These are phyloP conservation scores for Apophysomyces ossiformis DNA, from an alignment of 371 early-diverging fungal genomes.

Conservation along the genomic window DNA sequence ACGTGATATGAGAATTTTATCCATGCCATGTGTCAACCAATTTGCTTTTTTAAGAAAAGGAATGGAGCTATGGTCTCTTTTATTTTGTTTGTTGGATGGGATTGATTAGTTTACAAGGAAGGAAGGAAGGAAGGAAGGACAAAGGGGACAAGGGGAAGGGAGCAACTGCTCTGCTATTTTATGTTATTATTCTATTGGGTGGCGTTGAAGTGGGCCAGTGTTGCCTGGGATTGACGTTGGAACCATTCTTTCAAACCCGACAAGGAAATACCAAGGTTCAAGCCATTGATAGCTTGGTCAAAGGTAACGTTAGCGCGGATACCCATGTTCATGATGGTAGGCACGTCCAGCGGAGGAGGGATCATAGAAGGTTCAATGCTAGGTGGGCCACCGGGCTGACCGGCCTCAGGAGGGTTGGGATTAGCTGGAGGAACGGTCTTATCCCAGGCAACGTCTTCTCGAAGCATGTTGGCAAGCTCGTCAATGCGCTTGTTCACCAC, in stretches of 20 bases:
- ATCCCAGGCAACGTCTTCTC: conserved; percentile 49
- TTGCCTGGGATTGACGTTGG: conserved; percentile 5
- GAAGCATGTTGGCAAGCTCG: conserved; percentile 28
- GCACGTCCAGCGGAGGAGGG: conserved; percentile 5
- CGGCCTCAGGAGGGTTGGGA: conserved; percentile 5
- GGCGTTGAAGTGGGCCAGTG: conserved; percentile 4
- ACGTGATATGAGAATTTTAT: no score
- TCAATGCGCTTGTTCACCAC: conserved; percentile 29
- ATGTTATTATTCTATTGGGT: background rate
- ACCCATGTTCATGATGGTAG: conserved; percentile 12
- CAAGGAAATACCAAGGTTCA: conserved; percentile 18
- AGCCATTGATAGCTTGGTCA: conserved; percentile 27
- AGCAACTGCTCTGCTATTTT: background rate
- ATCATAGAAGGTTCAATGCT: background rate
- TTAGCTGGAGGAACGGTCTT: conserved; percentile 22
- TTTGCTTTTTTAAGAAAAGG: no score
- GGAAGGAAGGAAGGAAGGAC: no score
- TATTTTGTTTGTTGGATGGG: no score
- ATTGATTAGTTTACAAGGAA: no score
- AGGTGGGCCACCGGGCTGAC: background rate
- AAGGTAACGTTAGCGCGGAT: conserved; percentile 17
- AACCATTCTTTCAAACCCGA: conserved; percentile 29
- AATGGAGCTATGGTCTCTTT: no score
- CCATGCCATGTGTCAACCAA: no score
- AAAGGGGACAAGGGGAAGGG: no score